Base-by-base conservation (phyloP, 2,329 filamentous ascomycete species). In the Epichloe elymi region DNA sequence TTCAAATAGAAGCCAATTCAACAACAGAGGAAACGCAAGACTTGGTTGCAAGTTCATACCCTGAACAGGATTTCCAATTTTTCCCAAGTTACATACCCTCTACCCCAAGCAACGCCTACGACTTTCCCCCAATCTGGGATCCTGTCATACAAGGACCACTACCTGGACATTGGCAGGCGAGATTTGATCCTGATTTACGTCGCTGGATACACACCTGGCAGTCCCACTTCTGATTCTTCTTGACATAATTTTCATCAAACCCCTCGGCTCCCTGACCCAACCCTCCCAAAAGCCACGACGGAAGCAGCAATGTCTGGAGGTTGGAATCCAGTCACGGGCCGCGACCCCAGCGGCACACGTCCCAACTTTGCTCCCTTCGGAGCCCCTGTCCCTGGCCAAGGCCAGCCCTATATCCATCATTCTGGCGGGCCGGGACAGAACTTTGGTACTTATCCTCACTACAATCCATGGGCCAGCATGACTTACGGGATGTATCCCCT, bases 141-240 rank as follows among this genome's bases (percentile, higher is more conserved):
- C 64, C 64, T 4, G 55, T 58, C 10, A 53, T 52, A 19, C 60
- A 67, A 48, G 61, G 60, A 3, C 57, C 63, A 8, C 57, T 65
- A 14, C 60, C 63, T 1, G 66, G 66, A 12, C 53, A 65, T 50
- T 70, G 68, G 68, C 59, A 64, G 47, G 61, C 66, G 3, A 57
- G 59, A 0, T 69, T 64, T 44, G 59, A 67, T 38, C 60, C 56
- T 6, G 40, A 51, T 11, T 26, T 56, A 36, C 55, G 58, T 42
- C 63, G 62, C 51, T 67, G 65, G 65, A 57, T 69, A 4, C 63
- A 69, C 38, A 69, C 61, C 51, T 70, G 67, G 67, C 66, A 66
- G 23, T 58, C 64, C 35, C 51, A 58, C 10, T 54, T 48, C 42
- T 63, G 47, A 63, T 39, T 33, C 17, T 8, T 26, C 30, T 11